Evolutionary conservation across 768 basidiomycete species (phyloP).

Genomic region (Ramaria sp.): DNA sequence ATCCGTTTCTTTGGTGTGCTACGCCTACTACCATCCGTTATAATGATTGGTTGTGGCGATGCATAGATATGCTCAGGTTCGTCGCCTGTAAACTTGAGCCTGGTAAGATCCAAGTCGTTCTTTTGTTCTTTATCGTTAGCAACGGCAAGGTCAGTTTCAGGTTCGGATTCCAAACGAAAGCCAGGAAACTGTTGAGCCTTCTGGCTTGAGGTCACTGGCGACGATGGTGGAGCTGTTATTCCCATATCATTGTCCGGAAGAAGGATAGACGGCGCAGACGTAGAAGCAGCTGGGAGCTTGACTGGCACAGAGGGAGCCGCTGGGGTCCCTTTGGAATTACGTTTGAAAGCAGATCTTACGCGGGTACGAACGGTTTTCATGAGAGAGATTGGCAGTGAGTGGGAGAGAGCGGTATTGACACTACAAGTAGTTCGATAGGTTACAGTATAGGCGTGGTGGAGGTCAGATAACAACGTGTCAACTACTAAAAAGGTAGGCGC

Average conservation of each 20-base stretch:
- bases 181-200: background rate
- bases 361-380: slow-evolving; percentile 9
- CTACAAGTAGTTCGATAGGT: background rate
- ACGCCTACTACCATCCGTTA: slow-evolving; percentile 6
- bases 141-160: background rate
- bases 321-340: background rate
- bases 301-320: background rate
- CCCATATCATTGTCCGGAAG: background rate
- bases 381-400: background rate
- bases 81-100: background rate
- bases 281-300: background rate
- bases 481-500: background rate
- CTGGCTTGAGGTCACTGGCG: background rate
- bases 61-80: background rate
- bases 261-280: background rate
- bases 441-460: background rate
- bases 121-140: background rate
- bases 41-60: background rate
- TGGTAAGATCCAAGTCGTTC: background rate
- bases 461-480: slow-evolving; percentile 2
- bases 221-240: background rate
- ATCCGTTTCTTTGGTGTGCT: slow-evolving; percentile 8
- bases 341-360: slow-evolving; percentile 6
- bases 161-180: slow-evolving; percentile 2
- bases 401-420: background rate